Percentiles rank a stretch among this genome's conserved stretches.
phyloP scores from a whole-genome alignment of 495 filamentous ascomycete species.

The Penicillium longicatenatum region DNA sequence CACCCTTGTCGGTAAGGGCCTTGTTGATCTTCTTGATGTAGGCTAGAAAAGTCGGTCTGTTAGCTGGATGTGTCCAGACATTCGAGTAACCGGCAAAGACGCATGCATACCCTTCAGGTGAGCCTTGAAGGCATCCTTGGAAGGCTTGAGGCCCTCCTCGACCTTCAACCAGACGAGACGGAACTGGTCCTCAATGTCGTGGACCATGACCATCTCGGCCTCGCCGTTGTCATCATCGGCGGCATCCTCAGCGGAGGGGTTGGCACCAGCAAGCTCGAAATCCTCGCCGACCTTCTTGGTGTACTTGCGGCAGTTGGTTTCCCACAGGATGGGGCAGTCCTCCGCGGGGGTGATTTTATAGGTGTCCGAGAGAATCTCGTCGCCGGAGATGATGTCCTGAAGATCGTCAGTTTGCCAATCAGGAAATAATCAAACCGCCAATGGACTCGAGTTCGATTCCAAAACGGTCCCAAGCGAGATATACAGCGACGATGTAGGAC shows the following conservation, averaged over 20 bases:
- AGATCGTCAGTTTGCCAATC: constrained; percentile 9
- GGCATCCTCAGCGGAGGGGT: constrained; percentile 91
- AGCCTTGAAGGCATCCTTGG: constrained; percentile 75
- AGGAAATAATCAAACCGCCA: background rate
- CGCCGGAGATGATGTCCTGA: constrained; percentile 85
- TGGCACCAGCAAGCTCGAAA: constrained; percentile 92
- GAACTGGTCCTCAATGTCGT: constrained; percentile 94
- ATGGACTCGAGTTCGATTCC: background rate
- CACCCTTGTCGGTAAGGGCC: constrained; percentile 62
- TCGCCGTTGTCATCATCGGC: constrained; percentile 74
- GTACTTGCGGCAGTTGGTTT: constrained; percentile 90
- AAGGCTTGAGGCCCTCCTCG: constrained; percentile 57
- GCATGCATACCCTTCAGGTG: constrained; percentile 82
- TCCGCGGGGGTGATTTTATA: constrained; percentile 65
- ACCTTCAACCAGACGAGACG: constrained; percentile 73
- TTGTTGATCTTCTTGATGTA: constrained; percentile 82
- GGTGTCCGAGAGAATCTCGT: constrained; percentile 96
- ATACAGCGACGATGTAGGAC: background rate
- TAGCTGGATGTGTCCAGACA: background rate
- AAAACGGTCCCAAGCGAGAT: background rate
- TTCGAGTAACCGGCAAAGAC: background rate
- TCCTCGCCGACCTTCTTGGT: constrained; percentile 66
- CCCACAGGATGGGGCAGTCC: constrained; percentile 77
- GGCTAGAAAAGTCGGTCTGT: constrained; percentile 41
- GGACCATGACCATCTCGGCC: constrained; percentile 63